Percentiles rank a stretch among this genome's conserved stretches.
Conservation (phyloP, 1,284 basidiomycete species). For the Apiotrichum siamense region DNA sequence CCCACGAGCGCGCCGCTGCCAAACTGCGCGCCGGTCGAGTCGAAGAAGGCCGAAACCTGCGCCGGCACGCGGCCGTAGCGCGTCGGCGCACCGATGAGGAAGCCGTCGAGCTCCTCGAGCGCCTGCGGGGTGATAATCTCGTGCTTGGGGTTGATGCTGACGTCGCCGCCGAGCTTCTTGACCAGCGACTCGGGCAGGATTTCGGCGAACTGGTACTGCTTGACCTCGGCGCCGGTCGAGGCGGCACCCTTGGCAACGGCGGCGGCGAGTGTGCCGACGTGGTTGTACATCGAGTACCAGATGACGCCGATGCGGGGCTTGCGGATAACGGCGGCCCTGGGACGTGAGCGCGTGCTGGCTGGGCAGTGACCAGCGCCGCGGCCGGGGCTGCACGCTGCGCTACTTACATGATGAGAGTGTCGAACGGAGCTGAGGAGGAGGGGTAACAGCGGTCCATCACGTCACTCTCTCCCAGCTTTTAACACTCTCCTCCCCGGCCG, state of each 20-base stretch:
- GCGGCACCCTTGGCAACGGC: constrained; percentile 65
- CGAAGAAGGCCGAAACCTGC: constrained; percentile 54
- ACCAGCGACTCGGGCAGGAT: constrained; percentile 74
- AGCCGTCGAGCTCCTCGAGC: constrained; percentile 56
- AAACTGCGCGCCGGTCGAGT: constrained; percentile 71
- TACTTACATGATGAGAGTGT: no score
- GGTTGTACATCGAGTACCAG: constrained; percentile 76
- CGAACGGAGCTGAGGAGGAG: no score
- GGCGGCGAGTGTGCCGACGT: constrained; percentile 71
- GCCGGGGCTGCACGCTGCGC: no score
- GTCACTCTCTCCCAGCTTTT: no score
- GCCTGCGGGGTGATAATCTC: constrained; percentile 62
- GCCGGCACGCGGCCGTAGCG: constrained; percentile 55
- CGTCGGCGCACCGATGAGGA: constrained; percentile 66
- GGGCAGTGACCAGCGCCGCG: no score
- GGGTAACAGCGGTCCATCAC: no score
- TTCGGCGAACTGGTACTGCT: constrained; percentile 70
- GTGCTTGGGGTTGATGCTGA: constrained; percentile 53
- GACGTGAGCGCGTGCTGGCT: background rate
- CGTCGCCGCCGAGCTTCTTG: constrained; percentile 62
- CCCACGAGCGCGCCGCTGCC: constrained; percentile 61
- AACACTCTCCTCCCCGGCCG: no score
- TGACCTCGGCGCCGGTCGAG: constrained; percentile 62
- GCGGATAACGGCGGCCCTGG: constrained; percentile 1
- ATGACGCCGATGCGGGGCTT: constrained; percentile 66